Evolutionary conservation across 2,329 filamentous ascomycete species (phyloP).

Genomic region (Aspergillus pseudotamarii): DNA sequence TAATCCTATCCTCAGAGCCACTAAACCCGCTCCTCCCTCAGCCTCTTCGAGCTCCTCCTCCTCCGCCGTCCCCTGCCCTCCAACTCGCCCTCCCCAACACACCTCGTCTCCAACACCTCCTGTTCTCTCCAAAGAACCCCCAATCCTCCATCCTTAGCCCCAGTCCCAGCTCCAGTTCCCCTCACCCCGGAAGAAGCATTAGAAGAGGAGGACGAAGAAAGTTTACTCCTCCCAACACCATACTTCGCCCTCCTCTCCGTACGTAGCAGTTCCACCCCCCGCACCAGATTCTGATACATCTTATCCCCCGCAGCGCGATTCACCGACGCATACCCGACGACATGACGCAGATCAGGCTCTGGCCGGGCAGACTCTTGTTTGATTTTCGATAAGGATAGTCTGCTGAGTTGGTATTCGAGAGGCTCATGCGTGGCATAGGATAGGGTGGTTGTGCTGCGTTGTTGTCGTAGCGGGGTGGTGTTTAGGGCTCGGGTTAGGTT

Average conservation of each 20-base stretch:
- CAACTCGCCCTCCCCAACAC: not conserved
- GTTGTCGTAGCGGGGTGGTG: not conserved
- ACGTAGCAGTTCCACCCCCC: not conserved
- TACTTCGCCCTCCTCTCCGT: not conserved
- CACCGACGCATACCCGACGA: not conserved
- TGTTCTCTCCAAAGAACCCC: not conserved
- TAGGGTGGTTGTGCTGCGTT: not conserved
- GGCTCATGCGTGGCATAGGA: not conserved
- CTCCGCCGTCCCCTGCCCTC: not conserved
- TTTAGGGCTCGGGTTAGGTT: not conserved
- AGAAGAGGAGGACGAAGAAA: not conserved
- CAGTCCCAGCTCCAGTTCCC: not conserved
- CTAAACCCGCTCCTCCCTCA: not conserved
- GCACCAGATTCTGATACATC: conserved; percentile 4
- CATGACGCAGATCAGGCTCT: not conserved
- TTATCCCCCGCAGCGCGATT: not conserved
- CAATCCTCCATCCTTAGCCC: not conserved
- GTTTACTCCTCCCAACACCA: not conserved
- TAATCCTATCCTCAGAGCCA: not conserved
- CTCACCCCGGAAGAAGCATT: too few relatives aligned
- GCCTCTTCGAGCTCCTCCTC: not conserved
- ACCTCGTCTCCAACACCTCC: not conserved
- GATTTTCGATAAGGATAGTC: not conserved
- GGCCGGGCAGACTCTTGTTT: not conserved
- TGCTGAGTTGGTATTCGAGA: not conserved